Base-by-base conservation (phyloP, 1,284 basidiomycete species). In the Butyriboletus appendiculatus region DNA sequence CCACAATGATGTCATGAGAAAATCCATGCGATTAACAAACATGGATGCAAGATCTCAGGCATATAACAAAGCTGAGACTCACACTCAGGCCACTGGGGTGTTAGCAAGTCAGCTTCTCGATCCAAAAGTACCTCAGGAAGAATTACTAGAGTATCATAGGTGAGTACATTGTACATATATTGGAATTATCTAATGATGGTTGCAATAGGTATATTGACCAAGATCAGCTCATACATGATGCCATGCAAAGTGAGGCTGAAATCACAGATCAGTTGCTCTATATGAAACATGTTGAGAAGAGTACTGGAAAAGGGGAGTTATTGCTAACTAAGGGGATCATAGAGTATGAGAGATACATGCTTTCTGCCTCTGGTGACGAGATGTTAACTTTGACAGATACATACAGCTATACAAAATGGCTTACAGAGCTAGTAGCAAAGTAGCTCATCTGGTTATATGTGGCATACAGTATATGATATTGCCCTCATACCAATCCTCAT, bases 121-220 rank as follows among this genome's bases (percentile, higher is more conserved):
- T 52, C 92, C 93, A 1, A 74, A 75, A 4, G 85, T 90, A 11
- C 80, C 82, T 2, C 77, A 81, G 26, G 76, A 80, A 37, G 90
- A 93, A 66, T 77, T 84, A 54, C 73, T 77, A 3, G 93, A 96
- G 66, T 97, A 97, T 71, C 84, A 88, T 61, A 87, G 87, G 85
- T 89, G 57, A 35, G 77, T 73, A 7, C 30, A 24, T 32, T 24
- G 4, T 26, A 7, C 4, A 28, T 18, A 1, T 14, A n/a, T 35
- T 41, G n/a, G 12, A 37, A 22, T 49, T 9, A 43, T 40, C 40
- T 61, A 22, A 54, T 48, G 38, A 30, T 48, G 37, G 30, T 22
- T 28, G 11, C 33, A n/a, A 9, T 52, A 88, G 86, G 38, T 89
- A 90, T 62, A 85, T 90, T 61, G 84, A 88, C 60, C 86, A 90